Percentiles rank a stretch among this genome's conserved stretches.
phyloP scores from a whole-genome alignment of 2,329 filamentous ascomycete genomes.

The Lomentospora prolificans region DNA sequence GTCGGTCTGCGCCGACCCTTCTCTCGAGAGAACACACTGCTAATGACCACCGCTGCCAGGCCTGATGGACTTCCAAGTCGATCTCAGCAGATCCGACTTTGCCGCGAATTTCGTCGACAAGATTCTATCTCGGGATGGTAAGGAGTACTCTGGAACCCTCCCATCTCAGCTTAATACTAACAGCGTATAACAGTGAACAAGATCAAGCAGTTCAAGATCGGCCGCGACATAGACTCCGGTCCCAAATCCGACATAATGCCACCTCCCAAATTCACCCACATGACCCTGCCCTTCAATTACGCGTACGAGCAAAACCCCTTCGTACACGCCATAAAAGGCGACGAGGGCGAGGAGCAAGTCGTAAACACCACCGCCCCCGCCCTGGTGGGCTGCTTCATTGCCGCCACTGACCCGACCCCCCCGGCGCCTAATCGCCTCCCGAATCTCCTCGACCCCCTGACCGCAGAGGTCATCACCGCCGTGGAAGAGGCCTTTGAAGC shows the following conservation, averaged over 20 bases:
- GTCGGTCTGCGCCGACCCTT: constrained; percentile 23
- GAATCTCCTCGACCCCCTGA: constrained; percentile 46
- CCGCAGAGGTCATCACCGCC: constrained; percentile 54
- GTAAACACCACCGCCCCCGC: constrained; percentile 52
- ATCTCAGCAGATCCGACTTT: constrained; percentile 58
- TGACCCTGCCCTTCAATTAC: constrained; percentile 65
- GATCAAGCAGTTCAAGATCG: constrained; percentile 54
- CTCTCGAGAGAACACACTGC: no score
- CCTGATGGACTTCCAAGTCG: constrained; percentile 79
- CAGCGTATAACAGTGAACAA: constrained; percentile 38
- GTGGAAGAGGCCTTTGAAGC: constrained; percentile 58
- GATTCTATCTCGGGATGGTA: constrained; percentile 63
- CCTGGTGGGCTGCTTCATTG: constrained; percentile 47
- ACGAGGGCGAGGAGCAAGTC: constrained; percentile 38
- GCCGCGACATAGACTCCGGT: constrained; percentile 48
- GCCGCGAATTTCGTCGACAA: constrained; percentile 61
- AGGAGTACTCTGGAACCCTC: constrained; percentile 15
- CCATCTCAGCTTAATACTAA: no score
- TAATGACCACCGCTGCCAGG: no score
- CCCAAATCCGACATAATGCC: constrained; percentile 63
- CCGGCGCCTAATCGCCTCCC: constrained; percentile 51
- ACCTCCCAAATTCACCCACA: constrained; percentile 67
- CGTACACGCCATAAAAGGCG: constrained; percentile 52
- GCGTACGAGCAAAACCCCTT: constrained; percentile 81
- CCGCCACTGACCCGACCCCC: constrained; percentile 52